Conservation (phyloP, 2,329 filamentous ascomycete genomes). For the Sporothrix schenckii region DNA sequence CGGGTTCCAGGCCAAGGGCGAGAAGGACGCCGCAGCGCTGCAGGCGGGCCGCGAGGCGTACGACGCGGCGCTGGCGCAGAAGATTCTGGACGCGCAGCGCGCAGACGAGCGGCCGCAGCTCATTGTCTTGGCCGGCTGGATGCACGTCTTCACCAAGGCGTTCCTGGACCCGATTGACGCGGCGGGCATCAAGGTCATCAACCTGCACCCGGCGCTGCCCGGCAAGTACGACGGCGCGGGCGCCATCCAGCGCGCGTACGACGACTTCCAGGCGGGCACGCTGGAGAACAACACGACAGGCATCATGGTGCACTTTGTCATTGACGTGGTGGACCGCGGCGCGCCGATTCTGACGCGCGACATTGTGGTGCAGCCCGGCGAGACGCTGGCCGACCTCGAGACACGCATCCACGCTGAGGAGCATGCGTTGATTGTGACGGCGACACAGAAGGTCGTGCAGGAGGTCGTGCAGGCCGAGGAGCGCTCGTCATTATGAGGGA, state of each 20-base stretch:
- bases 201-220: slow-evolving; percentile 76
- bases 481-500: slow-evolving; percentile 4
- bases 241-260: slow-evolving; percentile 77
- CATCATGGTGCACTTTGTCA: slow-evolving; percentile 88
- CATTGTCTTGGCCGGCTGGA: slow-evolving; percentile 82
- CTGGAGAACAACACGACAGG: slow-evolving; percentile 73
- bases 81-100: slow-evolving; percentile 55
- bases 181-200: slow-evolving; percentile 71
- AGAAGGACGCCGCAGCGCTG: slow-evolving; percentile 60
- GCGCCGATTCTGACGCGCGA: slow-evolving; percentile 70
- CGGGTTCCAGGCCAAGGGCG: slow-evolving; percentile 62
- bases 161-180: slow-evolving; percentile 71
- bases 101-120: slow-evolving; percentile 66
- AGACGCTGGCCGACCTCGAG: slow-evolving; percentile 67
- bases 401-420: slow-evolving; percentile 74
- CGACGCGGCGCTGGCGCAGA: slow-evolving; percentile 71
- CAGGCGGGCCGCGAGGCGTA: slow-evolving; percentile 66
- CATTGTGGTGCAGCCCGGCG: slow-evolving; percentile 66
- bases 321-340: slow-evolving; percentile 77
- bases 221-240: slow-evolving; percentile 74
- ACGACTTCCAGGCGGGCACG: slow-evolving; percentile 66
- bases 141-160: slow-evolving; percentile 73
- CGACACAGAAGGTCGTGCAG: slow-evolving; percentile 56
- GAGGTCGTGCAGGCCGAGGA: slow-evolving; percentile 43
- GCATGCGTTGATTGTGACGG: slow-evolving; percentile 78